Evolutionary conservation across 1,284 basidiomycete species (phyloP).

Genomic region (Marasmius oreades): DNA sequence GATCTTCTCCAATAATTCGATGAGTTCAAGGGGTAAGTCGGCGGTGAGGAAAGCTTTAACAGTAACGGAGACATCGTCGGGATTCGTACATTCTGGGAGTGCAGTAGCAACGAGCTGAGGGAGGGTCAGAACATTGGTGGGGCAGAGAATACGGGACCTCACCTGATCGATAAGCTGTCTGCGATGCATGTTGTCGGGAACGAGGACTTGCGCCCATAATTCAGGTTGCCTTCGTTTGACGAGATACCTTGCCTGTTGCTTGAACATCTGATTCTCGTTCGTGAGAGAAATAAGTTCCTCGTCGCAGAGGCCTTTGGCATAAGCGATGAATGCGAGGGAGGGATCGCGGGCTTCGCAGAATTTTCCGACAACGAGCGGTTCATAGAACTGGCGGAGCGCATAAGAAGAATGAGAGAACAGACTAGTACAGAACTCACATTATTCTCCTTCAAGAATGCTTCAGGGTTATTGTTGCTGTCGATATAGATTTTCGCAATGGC

Average conservation of each 20-base stretch:
- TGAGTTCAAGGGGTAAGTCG: constrained; percentile 95
- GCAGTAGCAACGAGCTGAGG: constrained; percentile 88
- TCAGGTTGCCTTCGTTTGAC: constrained; percentile 95
- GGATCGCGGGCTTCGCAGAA: constrained; percentile 99
- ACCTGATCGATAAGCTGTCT: constrained; percentile 95
- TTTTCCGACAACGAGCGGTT: constrained; percentile 95
- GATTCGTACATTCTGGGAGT: constrained; percentile 95
- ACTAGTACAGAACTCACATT: constrained; percentile 55
- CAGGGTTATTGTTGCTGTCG: constrained; percentile 98
- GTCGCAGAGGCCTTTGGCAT: constrained; percentile 99
- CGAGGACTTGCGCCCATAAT: constrained; percentile 95
- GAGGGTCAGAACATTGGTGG: background rate
- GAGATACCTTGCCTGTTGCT: constrained; percentile 98
- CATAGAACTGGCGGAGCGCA: constrained; percentile 67
- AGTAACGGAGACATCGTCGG: constrained; percentile 97
- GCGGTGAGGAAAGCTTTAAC: constrained; percentile 99
- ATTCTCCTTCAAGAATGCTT: constrained; percentile 98
- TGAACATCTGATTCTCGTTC: constrained; percentile 99
- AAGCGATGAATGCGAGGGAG: constrained; percentile 98
- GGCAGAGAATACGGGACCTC: background rate
- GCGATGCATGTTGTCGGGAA: constrained; percentile 88
- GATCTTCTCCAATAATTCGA: constrained; percentile 98
- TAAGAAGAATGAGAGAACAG: background rate
- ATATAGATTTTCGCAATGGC: constrained; percentile 98
- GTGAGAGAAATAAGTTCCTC: constrained; percentile 97